Base-by-base conservation (phyloP, 108 stramenopile genomes). In the Fistulifera solaris region DNA sequence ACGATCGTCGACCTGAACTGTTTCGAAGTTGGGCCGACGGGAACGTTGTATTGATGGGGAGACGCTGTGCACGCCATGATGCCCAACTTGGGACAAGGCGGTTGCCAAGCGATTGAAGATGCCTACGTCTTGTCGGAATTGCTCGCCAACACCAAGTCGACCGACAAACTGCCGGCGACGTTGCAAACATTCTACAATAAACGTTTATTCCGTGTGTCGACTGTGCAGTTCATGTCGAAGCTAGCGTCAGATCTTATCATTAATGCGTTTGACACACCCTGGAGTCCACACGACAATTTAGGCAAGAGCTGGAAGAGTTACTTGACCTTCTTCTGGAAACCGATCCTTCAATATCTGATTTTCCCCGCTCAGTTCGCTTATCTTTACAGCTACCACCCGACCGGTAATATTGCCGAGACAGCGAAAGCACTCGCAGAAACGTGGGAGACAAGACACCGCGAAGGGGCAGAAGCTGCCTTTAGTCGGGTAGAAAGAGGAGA, bases 31-130 rank as follows among this genome's bases (percentile, higher is more conserved):
- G 96, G 96, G 87, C 93, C 0, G 75, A 94, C 44, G 96, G 96
- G 3, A 88, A 90, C 56, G 92, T 94, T 27, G 92, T 93, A 17
- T 72, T 94, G 24, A 79, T 94, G 51, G 96, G n/a, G 96, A 13
- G 96, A 97, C 71, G 56, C 56, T 1, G 66, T 73, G 6, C 63
- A 74, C 52, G 89, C 96, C 38, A 97, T 97, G 96, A 97, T 97
- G 96, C 96, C 96, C 4, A 97, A 97, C 64, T 75, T 97, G 19
- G 96, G 96, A 12, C 87, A 89, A 62, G 96, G 96, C 28, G 96
- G 94, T 42, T 95, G 96, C 60, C 94, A 96, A 70, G 94, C 94
- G 13, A 94, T 95, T 61, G 94, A 97, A 65, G 96, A 97, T 72
- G 94, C 92, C 21, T 97, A 76, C 63, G 77, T 94, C 40, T 85